Percentiles rank a stretch among this genome's conserved stretches.
Evolutionary conservation across 495 filamentous ascomycete genomes (phyloP).

Genomic region (Oidiodendron maius): DNA sequence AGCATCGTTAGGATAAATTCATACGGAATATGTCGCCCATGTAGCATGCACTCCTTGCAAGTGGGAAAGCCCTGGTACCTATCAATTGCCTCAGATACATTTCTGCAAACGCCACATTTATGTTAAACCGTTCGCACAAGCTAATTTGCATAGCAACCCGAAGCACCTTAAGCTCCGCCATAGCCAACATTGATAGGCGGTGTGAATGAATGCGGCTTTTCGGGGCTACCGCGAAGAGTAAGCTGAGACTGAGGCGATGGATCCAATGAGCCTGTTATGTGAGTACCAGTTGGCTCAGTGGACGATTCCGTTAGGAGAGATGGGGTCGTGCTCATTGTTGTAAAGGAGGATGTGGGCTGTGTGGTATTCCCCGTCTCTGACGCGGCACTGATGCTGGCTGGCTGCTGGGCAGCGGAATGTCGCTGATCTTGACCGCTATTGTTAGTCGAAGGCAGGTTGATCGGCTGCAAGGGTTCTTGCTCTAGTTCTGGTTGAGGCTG

Average conservation of each 20-base stretch:
- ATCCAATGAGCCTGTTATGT: constrained; percentile 3
- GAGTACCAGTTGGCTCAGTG: constrained; percentile 9
- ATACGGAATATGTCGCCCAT: too few species aligned
- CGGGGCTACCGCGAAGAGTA: constrained; percentile 48
- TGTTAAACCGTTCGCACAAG: too few species aligned
- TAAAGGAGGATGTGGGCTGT: not conserved
- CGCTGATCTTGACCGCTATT: not conserved
- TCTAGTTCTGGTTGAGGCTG: constrained; percentile 16
- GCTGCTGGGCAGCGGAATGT: not conserved
- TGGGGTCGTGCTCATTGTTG: not conserved
- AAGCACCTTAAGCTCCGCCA: constrained; percentile 20
- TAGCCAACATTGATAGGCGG: constrained; percentile 26
- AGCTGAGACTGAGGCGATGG: constrained; percentile 24
- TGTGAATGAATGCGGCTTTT: constrained; percentile 33
- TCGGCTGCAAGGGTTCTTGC: constrained; percentile 6
- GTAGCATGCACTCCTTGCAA: too few species aligned
- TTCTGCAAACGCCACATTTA: too few species aligned
- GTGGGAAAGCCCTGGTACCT: too few species aligned
- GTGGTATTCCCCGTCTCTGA: not conserved
- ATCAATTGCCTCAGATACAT: too few species aligned
- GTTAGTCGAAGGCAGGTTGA: not conserved
- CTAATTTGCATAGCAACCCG: too few species aligned
- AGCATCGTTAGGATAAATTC: too few species aligned
- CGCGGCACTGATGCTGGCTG: not conserved
- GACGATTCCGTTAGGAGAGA: not conserved